Percentiles rank a stretch among this genome's conserved stretches.
phyloP scores from a whole-genome alignment of 2,329 filamentous ascomycete genomes.

The Aurifilum marmelostoma region DNA sequence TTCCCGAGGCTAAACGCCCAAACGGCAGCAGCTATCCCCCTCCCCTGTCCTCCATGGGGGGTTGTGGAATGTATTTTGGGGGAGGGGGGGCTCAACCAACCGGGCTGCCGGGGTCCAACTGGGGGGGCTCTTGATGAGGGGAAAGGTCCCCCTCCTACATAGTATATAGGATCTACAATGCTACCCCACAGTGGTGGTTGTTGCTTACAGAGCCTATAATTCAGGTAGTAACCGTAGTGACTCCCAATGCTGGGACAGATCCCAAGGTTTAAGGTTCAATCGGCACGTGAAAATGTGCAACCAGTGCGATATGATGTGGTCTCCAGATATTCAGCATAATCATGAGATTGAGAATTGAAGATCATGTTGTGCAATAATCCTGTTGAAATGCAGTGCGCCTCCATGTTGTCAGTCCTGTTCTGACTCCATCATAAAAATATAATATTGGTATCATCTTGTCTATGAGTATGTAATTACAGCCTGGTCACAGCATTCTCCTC shows the following conservation, averaged over 20 bases:
- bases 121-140: not conserved
- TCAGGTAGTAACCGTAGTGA: not conserved
- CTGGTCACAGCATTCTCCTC: not conserved
- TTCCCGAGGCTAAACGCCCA: slow-evolving; percentile 12
- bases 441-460: slow-evolving; percentile 16
- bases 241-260: not conserved
- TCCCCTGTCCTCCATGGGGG: slow-evolving; percentile 5
- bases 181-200: not conserved
- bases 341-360: no score
- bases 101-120: no score
- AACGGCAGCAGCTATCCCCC: not conserved
- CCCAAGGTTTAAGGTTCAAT: not conserved
- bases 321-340: no score
- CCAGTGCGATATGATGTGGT: not conserved
- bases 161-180: not conserved
- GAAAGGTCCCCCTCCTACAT: not conserved
- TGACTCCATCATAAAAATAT: not conserved
- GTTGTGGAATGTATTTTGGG: not conserved
- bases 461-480: not conserved
- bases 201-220: not conserved
- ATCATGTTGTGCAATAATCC: no score
- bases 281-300: not conserved
- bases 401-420: not conserved
- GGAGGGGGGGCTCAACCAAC: no score
- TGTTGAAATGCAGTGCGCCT: not conserved